These are phyloP conservation scores for Tricholoma furcatifolium DNA, from an alignment of 768 basidiomycete genomes.

Conservation along the genomic window DNA sequence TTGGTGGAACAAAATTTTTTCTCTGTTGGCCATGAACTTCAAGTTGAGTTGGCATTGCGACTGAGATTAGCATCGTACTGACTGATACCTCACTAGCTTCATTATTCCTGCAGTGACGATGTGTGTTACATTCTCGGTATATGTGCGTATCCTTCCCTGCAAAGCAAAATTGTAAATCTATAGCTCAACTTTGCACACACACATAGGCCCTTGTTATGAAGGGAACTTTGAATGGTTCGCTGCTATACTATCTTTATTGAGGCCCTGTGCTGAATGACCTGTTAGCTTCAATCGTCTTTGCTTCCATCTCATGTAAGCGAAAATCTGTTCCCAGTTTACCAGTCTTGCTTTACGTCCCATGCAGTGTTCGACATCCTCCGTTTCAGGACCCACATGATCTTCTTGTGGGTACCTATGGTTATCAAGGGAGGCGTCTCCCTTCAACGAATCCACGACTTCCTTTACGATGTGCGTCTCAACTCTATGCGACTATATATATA, in stretches of 20 bases:
- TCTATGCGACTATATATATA: background rate
- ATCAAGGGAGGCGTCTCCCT: conserved; percentile 58
- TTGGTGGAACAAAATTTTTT: conserved; percentile 48
- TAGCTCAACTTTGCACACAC: background rate
- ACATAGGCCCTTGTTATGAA: conserved; percentile 13
- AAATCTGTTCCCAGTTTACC: background rate
- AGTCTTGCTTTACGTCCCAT: background rate
- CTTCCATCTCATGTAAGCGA: conserved; percentile 13
- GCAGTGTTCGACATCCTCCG: conserved; percentile 61
- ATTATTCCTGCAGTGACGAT: conserved; percentile 62
- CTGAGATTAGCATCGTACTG: background rate
- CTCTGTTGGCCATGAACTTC: conserved; percentile 38
- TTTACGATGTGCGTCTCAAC: conserved; percentile 28
- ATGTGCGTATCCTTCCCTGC: conserved; percentile 23
- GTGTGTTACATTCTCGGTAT: conserved; percentile 57
- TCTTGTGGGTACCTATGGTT: conserved; percentile 22
- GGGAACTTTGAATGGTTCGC: conserved; percentile 10
- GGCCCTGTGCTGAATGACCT: background rate
- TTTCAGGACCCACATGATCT: conserved; percentile 38
- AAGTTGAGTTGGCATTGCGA: conserved; percentile 35
- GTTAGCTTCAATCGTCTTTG: conserved; percentile 15
- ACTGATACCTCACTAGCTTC: conserved; percentile 33
- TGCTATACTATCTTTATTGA: background rate
- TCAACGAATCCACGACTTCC: conserved; percentile 44
- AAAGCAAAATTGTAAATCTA: background rate